phyloP scores from a whole-genome alignment of 257 asterid genomes.

The Marsdenia floribunda region DNA sequence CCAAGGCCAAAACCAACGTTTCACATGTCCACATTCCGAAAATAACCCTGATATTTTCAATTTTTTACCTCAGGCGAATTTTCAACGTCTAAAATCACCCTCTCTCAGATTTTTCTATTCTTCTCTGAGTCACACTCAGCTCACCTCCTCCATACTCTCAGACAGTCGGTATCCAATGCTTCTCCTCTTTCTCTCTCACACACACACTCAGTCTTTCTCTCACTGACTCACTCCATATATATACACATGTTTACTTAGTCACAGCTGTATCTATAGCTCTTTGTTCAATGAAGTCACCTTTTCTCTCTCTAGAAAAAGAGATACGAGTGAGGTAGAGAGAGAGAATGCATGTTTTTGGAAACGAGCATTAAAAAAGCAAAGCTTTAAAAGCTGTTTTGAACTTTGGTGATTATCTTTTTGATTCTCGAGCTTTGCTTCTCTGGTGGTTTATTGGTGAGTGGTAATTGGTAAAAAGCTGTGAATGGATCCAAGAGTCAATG shows the following conservation, averaged over 20 bases:
- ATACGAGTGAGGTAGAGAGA: conserved; percentile 2
- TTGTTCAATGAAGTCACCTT: background rate
- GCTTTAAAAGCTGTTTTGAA: conserved; percentile 2
- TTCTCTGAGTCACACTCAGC: background rate
- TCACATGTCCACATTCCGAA: background rate
- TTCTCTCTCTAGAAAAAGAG: conserved; percentile 1
- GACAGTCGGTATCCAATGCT: conserved; percentile 20
- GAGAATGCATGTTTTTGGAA: conserved; percentile 12
- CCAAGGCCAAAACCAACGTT: background rate
- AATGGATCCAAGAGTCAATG: conserved; percentile 5
- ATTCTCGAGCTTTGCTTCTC: background rate
- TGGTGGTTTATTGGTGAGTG: background rate
- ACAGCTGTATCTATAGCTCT: conserved; percentile 2
- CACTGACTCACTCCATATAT: background rate
- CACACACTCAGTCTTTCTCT: background rate
- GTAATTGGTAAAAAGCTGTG: background rate
- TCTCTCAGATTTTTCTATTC: background rate
- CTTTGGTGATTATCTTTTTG: background rate
- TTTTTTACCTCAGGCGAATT: conserved; percentile 12
- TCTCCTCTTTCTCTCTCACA: conserved; percentile 22
- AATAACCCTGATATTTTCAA: background rate
- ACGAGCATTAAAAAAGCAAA: conserved; percentile 4
- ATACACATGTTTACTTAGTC: no score
- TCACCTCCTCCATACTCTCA: conserved; percentile 13
- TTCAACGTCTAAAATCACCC: conserved; percentile 18